phyloP scores from a whole-genome alignment of 2,329 filamentous ascomycete genomes.

The Colletotrichum cuscutae region DNA sequence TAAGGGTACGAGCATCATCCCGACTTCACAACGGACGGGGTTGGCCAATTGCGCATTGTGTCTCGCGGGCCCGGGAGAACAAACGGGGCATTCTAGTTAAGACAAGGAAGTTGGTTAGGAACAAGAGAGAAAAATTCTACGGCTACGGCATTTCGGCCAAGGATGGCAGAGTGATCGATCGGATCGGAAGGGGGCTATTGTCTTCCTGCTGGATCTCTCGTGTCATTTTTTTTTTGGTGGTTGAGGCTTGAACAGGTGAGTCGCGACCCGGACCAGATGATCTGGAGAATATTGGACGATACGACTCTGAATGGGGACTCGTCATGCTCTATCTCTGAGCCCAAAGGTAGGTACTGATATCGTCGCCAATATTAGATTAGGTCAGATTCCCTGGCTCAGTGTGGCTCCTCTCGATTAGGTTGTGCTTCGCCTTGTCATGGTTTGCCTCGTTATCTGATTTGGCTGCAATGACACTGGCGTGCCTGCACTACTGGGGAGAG shows the following conservation, averaged over 20 bases:
- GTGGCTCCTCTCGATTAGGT: not conserved
- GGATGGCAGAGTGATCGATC: constrained; percentile 23
- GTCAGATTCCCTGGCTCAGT: not conserved
- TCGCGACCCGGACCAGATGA: constrained; percentile 13
- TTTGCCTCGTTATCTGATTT: constrained; percentile 12
- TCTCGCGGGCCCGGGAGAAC: constrained; percentile 5
- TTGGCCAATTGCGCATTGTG: constrained; percentile 33
- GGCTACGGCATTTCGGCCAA: not conserved
- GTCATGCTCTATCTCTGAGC: constrained; percentile 22
- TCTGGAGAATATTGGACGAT: constrained; percentile 28
- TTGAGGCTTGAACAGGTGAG: not conserved
- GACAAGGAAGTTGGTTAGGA: not conserved
- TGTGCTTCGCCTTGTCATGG: constrained; percentile 4
- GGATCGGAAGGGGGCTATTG: constrained; percentile 20
- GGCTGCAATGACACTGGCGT: constrained; percentile 5
- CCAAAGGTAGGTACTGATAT: not conserved
- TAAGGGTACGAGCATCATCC: constrained; percentile 32
- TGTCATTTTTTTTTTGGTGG: constrained; percentile 1
- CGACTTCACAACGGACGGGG: constrained; percentile 17
- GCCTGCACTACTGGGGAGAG: not conserved
- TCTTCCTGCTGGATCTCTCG: constrained; percentile 10
- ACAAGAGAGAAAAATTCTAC: not conserved
- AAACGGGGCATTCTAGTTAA: constrained; percentile 17
- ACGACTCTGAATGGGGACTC: constrained; percentile 20
- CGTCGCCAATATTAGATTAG: not conserved